These are phyloP conservation scores for Neonectria magnoliae DNA, from an alignment of 2,329 filamentous ascomycete genomes.

Conservation along the genomic window DNA sequence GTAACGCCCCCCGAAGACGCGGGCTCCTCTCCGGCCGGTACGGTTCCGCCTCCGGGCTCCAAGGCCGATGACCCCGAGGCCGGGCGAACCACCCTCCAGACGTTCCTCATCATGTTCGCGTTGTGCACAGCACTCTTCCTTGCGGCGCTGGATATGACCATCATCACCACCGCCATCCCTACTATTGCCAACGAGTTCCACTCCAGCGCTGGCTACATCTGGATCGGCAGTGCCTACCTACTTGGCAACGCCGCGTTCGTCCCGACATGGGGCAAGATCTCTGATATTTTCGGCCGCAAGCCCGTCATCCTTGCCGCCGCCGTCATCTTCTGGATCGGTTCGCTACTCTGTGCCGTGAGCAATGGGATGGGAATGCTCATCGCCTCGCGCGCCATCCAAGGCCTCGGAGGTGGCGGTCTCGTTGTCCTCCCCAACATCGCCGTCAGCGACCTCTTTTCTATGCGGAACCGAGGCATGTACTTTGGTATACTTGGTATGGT, in stretches of 20 bases:
- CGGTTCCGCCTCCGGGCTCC: constrained; percentile 21
- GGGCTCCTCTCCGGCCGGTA: constrained; percentile 20
- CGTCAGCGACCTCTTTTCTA: constrained; percentile 65
- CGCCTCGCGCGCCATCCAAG: constrained; percentile 65
- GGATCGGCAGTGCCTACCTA: constrained; percentile 80
- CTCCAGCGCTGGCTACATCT: constrained; percentile 76
- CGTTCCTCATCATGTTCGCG: constrained; percentile 52
- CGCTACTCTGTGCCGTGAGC: constrained; percentile 63
- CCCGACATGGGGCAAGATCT: constrained; percentile 75
- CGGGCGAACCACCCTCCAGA: constrained; percentile 51
- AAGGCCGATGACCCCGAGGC: constrained; percentile 46
- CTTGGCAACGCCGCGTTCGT: constrained; percentile 74
- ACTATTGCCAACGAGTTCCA: constrained; percentile 71
- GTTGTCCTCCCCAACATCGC: constrained; percentile 69
- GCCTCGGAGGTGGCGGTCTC: constrained; percentile 65
- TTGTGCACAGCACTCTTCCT: constrained; percentile 61
- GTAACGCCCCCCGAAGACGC: constrained; percentile 23
- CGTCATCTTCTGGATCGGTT: constrained; percentile 64
- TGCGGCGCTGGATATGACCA: constrained; percentile 67
- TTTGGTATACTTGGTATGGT: constrained; percentile 63
- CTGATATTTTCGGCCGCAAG: constrained; percentile 69
- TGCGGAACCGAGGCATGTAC: constrained; percentile 61
- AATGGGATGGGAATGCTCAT: constrained; percentile 63
- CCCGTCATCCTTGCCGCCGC: constrained; percentile 62
- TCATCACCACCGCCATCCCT: constrained; percentile 74